A percentile compares a stretch with the other conserved stretches of the same genome.
Conservation (phyloP, 108 stramenopile genomes). For the Nitzschia putrida region DNA sequence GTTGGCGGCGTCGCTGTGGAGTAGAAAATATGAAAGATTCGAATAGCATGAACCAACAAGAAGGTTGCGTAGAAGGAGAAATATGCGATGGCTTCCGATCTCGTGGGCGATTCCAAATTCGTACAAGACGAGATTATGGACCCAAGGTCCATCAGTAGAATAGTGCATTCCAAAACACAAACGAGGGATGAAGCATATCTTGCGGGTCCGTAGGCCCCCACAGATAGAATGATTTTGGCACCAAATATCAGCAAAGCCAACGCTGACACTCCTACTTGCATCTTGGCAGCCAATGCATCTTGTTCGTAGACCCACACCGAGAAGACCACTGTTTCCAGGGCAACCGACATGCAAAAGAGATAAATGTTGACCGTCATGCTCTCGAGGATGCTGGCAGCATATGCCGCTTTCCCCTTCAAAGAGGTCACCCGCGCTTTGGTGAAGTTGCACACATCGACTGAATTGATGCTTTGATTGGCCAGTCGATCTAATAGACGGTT, state of each 20-base stretch:
- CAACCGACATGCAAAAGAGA: constrained; percentile 18
- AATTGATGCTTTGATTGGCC: not conserved
- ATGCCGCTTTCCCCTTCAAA: not conserved
- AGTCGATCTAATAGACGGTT: not conserved
- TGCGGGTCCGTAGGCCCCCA: constrained; percentile 9
- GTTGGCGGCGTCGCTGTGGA: not conserved
- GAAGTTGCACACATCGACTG: constrained; percentile 10
- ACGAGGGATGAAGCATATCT: constrained; percentile 14
- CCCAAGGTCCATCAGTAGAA: constrained; percentile 21
- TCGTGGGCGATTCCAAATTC: not conserved
- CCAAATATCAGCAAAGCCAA: constrained; percentile 21
- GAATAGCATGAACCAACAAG: constrained; percentile 16
- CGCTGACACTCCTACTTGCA: constrained; percentile 6
- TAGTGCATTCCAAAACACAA: constrained; percentile 12
- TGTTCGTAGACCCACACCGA: constrained; percentile 12
- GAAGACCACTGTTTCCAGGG: constrained; percentile 15
- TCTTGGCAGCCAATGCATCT: not conserved
- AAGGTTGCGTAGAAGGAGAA: constrained; percentile 19
- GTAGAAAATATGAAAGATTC: constrained; percentile 36
- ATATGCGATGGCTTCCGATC: constrained; percentile 2
- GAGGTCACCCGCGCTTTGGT: not conserved
- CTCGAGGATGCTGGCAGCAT: constrained; percentile 16
- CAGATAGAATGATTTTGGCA: constrained; percentile 16
- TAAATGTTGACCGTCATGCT: constrained; percentile 32
- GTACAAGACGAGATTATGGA: constrained; percentile 7